Evolutionary conservation across 192 early-diverging fungal genomes (phyloP).

Genomic region (Jimgerdemannia flammicorona): DNA sequence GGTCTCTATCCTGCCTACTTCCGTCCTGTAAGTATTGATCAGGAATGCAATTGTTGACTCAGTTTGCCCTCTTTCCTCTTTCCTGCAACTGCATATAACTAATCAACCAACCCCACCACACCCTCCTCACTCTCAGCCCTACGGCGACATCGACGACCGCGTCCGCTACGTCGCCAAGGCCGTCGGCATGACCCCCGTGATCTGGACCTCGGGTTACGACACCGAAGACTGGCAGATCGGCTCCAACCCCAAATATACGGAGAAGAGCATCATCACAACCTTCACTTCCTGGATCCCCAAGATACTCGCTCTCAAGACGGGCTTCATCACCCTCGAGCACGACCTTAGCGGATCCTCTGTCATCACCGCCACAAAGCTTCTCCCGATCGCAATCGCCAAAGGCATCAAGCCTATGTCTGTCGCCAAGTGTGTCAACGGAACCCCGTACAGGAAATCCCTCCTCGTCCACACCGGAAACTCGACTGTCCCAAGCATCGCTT

Average conservation of each 20-base stretch:
- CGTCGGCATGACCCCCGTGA: slow-evolving; percentile 39
- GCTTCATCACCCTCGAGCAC: slow-evolving; percentile 29
- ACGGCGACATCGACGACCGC: slow-evolving; percentile 55
- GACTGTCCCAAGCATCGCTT: background rate
- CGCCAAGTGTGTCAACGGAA: slow-evolving; percentile 18
- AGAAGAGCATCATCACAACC: background rate
- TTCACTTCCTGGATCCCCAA: background rate
- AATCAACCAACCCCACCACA: background rate
- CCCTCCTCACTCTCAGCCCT: slow-evolving; percentile 6
- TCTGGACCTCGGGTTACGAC: slow-evolving; percentile 45
- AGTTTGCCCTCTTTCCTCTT: background rate
- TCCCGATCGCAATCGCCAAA: slow-evolving; percentile 18
- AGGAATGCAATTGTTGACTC: background rate
- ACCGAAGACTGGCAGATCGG: slow-evolving; percentile 40
- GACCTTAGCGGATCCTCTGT: slow-evolving; percentile 19
- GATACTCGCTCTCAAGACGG: background rate
- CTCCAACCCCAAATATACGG: background rate
- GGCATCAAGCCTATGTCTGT: slow-evolving; percentile 20
- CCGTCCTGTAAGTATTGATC: slow-evolving; percentile 17
- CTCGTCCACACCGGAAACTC: background rate
- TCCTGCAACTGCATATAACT: background rate
- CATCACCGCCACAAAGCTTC: slow-evolving; percentile 19
- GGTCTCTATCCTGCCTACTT: slow-evolving; percentile 27
- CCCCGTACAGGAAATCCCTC: background rate
- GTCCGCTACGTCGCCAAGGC: slow-evolving; percentile 43